A percentile compares a stretch with the other conserved stretches of the same genome.
These are phyloP conservation scores for Mycena latifolia DNA, from an alignment of 768 basidiomycete genomes.

Conservation along the genomic window DNA sequence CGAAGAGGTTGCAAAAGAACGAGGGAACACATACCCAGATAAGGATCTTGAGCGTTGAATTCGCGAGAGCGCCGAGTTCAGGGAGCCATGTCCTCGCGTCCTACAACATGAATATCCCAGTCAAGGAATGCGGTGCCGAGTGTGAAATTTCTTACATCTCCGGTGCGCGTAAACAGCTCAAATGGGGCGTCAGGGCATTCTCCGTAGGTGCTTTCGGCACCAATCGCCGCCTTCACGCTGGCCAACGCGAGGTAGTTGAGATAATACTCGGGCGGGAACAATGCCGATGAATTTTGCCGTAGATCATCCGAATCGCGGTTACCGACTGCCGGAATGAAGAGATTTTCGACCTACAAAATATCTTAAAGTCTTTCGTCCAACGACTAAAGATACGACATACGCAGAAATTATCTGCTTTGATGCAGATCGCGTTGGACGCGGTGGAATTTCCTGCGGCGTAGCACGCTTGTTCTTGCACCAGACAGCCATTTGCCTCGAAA, in stretches of 20 bases:
- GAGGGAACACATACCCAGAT: constrained; percentile 54
- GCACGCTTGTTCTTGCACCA: constrained; percentile 67
- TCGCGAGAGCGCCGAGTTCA: constrained; percentile 59
- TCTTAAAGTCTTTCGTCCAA: not conserved
- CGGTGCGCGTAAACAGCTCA: constrained; percentile 59
- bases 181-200: constrained; percentile 63
- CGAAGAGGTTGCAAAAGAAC: not conserved
- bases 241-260: constrained; percentile 56
- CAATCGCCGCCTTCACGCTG: constrained; percentile 58
- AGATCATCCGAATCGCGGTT: constrained; percentile 68
- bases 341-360: constrained; percentile 53
- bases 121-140: not conserved
- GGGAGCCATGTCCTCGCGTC: constrained; percentile 69
- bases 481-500: constrained; percentile 63
- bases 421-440: constrained; percentile 63
- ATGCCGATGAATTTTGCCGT: constrained; percentile 63
- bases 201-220: constrained; percentile 61
- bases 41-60: constrained; percentile 56
- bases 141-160: constrained; percentile 56
- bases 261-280: constrained; percentile 72
- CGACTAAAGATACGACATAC: constrained; percentile 48
- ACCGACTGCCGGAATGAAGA: constrained; percentile 65
- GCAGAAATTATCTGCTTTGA: constrained; percentile 65
- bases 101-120: constrained; percentile 39
- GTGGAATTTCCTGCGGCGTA: constrained; percentile 63